Base-by-base conservation (phyloP, 139 green algal genomes). In the Coelastrella sp. region DNA sequence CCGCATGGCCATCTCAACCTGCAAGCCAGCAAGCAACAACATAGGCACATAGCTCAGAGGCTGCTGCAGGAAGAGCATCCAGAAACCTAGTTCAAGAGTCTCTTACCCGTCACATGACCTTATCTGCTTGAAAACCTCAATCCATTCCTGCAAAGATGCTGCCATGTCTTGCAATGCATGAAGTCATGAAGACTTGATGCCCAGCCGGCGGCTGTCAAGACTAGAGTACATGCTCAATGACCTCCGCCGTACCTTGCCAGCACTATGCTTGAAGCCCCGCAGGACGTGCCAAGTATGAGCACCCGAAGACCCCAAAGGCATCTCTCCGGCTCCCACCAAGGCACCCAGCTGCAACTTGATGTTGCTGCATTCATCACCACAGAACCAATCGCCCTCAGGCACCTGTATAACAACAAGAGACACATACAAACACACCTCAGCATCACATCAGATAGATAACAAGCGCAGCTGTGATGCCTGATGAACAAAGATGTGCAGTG, bases 351-450 rank as follows among this genome's bases (percentile, higher is more conserved):
- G 51, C 9, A 81, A 40, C 38, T 87, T 77, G 45, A 97, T 94
- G 53, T 34, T 17, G 25, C 50, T 64, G 88, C 95, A 98, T 66
- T 91, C 90, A n/a, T 71, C 62, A 37, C 92, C 91, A 89, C 96
- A 98, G 88, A 95, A 97, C 96, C 96, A 98, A 51, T 97, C 90
- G 40, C 94, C 95, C 85, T 90, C 86, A 48, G 86, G 91, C 3
- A 93, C 67, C 27, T 69, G 69, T 27, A 79, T 57, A 9, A 34
- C 30, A 50, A 21, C 11, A 19, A 23, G 13, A 77, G 38, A 59
- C 13, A 2, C 0, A 21, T 23, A 7, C 37, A 1, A 64, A 34
- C 19, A n/a, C 21, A 34, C 30, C 1, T 5, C 6, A 27, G 45
- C 15, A 0, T 23, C 11, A 1, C 15, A 57, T 13, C 45, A 57